Percentiles rank a stretch among this genome's conserved stretches.
These are phyloP conservation scores for Solanum medicagineum DNA, from an alignment of 257 asterid species.

Conservation along the genomic window DNA sequence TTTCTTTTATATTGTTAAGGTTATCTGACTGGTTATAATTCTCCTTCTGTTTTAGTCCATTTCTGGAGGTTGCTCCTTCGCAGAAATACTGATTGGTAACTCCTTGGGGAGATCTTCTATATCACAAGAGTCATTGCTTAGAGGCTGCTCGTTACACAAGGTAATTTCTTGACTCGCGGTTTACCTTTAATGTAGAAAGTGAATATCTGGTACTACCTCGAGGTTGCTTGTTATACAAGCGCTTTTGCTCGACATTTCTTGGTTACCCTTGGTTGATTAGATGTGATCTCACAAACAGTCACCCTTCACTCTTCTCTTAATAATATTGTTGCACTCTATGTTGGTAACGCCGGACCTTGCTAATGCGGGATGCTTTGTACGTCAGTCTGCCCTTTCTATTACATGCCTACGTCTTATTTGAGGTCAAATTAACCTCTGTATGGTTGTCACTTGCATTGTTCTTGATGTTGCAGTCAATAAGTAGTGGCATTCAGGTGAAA, in stretches of 20 bases:
- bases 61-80: conserved; percentile 81
- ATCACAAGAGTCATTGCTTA: conserved; percentile 42
- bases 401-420: not conserved
- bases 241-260: not conserved
- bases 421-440: not conserved
- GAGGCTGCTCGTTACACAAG: conserved; percentile 87
- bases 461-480: not conserved
- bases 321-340: not conserved
- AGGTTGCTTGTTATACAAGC: not conserved
- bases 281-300: not conserved
- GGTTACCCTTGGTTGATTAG: not conserved
- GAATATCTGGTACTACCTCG: not conserved
- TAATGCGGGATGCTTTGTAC: not conserved
- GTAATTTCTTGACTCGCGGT: conserved; percentile 22
- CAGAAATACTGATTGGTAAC: conserved; percentile 77
- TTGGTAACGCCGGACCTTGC: not conserved
- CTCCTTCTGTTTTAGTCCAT: conserved; percentile 57
- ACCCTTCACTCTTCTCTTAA: not conserved
- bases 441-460: not conserved
- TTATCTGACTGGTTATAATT: not conserved
- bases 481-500: not conserved
- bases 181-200: not conserved
- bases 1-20: not conserved
- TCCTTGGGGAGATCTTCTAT: conserved; percentile 18
- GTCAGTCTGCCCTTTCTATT: not conserved